Percentiles rank a stretch among this genome's conserved stretches.
Evolutionary conservation across 2,329 filamentous ascomycete species (phyloP).

Genomic region (Apiospora pterosperma): DNA sequence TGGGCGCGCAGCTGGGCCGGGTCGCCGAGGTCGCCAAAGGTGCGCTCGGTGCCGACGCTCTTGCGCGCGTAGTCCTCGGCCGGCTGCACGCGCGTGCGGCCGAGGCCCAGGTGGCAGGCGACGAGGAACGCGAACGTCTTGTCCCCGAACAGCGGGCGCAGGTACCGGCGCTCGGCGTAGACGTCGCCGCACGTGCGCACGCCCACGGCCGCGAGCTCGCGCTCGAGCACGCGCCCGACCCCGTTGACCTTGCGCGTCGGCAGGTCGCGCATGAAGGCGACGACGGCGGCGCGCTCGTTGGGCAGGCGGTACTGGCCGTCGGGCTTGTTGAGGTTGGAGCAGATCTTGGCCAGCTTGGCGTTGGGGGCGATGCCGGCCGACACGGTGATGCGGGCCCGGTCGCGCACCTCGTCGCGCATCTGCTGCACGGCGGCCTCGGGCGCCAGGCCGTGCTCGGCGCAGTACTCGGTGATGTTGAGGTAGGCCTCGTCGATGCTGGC

Average conservation of each 20-base stretch:
- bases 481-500: constrained; percentile 97
- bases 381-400: constrained; percentile 78
- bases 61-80: constrained; percentile 89
- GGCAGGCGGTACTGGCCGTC: constrained; percentile 84
- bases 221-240: constrained; percentile 88
- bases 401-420: constrained; percentile 72
- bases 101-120: constrained; percentile 79
- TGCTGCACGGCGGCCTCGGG: constrained; percentile 74
- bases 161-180: constrained; percentile 68
- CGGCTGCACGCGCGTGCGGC: constrained; percentile 79
- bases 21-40: constrained; percentile 77
- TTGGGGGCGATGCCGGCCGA: constrained; percentile 95
- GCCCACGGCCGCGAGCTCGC: constrained; percentile 83
- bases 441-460: constrained; percentile 60
- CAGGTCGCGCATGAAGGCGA: constrained; percentile 81
- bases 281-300: constrained; percentile 68
- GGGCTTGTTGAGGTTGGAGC: constrained; percentile 92
- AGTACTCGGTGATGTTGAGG: constrained; percentile 89
- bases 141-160: constrained; percentile 80
- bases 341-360: constrained; percentile 90
- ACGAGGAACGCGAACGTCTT: constrained; percentile 88
- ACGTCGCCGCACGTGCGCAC: constrained; percentile 88
- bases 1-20: constrained; percentile 69
- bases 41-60: constrained; percentile 89
- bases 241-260: constrained; percentile 91